phyloP scores from a whole-genome alignment of 805 yeast genomes.

The Kregervanrija fluxuum region DNA sequence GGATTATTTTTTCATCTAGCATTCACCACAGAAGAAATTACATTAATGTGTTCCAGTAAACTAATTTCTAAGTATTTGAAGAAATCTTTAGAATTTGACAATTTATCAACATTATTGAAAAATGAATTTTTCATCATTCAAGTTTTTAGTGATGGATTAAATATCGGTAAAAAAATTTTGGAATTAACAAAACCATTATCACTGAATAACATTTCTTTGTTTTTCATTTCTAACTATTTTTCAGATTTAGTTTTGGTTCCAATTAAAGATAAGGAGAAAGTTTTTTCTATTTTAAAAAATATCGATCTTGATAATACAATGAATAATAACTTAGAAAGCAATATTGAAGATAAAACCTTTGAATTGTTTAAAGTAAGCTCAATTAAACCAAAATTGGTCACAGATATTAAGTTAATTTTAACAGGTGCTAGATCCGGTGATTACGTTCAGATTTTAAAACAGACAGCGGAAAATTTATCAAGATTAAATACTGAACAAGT shows the following conservation, averaged over 20 bases:
- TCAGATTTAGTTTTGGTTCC: slow-evolving; percentile 62
- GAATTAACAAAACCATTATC: slow-evolving; percentile 55
- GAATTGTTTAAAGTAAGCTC: slow-evolving; percentile 28
- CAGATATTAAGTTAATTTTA: slow-evolving; percentile 34
- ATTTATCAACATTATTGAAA: slow-evolving; percentile 33
- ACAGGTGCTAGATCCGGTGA: slow-evolving; percentile 56
- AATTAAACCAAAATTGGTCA: slow-evolving; percentile 40
- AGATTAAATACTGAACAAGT: slow-evolving; percentile 13
- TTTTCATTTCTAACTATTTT: slow-evolving; percentile 56
- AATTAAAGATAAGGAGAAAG: slow-evolving; percentile 33
- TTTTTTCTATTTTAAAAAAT: slow-evolving; percentile 36
- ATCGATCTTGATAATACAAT: not conserved
- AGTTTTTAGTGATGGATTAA: slow-evolving; percentile 53
- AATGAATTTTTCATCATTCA: slow-evolving; percentile 46
- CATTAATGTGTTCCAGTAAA: slow-evolving; percentile 43
- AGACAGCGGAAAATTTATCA: slow-evolving; percentile 33
- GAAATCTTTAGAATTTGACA: slow-evolving; percentile 32
- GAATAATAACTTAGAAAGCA: not conserved
- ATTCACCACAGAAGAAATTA: slow-evolving; percentile 55
- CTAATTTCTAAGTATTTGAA: slow-evolving; percentile 33
- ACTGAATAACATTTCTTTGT: slow-evolving; percentile 47
- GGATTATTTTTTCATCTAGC: slow-evolving; percentile 52
- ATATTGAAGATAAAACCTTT: slow-evolving; percentile 31
- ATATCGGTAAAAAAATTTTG: slow-evolving; percentile 46
- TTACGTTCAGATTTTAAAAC: slow-evolving; percentile 32